Evolutionary conservation across 371 early-diverging fungal species (phyloP).

Genomic region (Mucor velutinosus): DNA sequence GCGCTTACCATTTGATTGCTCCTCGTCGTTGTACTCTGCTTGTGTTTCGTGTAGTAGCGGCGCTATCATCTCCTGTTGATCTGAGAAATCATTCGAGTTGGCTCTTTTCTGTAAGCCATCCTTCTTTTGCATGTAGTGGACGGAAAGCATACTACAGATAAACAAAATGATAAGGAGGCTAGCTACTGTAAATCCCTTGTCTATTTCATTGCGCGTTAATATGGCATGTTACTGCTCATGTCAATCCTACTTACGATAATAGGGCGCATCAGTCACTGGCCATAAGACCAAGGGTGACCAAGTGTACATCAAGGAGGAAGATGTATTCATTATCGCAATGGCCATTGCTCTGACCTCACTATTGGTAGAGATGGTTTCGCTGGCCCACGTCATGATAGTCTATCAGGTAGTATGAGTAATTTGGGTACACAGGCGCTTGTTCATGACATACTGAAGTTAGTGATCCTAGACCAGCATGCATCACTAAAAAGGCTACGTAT

Average conservation of each 20-base stretch:
- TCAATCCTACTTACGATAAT: constrained; percentile 28
- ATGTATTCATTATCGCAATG: constrained; percentile 51
- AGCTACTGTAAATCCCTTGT: constrained; percentile 32
- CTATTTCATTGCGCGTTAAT: constrained; percentile 7
- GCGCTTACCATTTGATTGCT: not conserved
- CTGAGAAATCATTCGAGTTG: not conserved
- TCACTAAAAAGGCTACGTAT: constrained; percentile 41
- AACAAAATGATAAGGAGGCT: constrained; percentile 21
- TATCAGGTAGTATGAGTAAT: constrained; percentile 4
- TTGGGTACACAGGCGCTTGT: not conserved
- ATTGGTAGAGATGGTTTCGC: constrained; percentile 43
- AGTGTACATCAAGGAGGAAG: constrained; percentile 37
- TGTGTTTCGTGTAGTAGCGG: constrained; percentile 14
- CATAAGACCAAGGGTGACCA: constrained; percentile 49
- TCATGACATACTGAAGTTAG: constrained; percentile 30
- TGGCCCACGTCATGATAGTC: constrained; percentile 58
- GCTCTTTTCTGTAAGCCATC: constrained; percentile 11
- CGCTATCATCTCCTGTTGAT: constrained; percentile 7
- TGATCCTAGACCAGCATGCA: constrained; percentile 42
- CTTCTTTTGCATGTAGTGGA: constrained; percentile 13
- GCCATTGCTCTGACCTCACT: constrained; percentile 44
- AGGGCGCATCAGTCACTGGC: constrained; percentile 55
- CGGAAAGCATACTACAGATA: constrained; percentile 15
- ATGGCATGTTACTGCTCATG: not conserved
- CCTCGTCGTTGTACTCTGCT: not conserved